Conservation (phyloP, 2,329 filamentous ascomycete genomes). For the Verticillium albo-atrum region DNA sequence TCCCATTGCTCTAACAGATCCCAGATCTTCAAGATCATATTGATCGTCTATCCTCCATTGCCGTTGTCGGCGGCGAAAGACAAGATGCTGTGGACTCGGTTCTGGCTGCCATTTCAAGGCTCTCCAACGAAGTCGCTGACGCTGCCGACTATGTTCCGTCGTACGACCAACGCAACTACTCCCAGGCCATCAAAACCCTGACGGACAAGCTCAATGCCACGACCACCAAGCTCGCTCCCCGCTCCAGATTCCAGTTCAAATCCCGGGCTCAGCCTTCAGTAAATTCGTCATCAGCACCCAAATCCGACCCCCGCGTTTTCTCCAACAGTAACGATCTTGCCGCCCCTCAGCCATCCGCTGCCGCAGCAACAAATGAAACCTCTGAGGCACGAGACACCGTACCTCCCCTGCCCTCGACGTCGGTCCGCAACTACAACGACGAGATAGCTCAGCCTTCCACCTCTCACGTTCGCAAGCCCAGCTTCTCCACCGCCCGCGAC, state of each 20-base stretch:
- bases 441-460: slow-evolving; percentile 40
- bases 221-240: slow-evolving; percentile 64
- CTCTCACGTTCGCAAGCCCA: slow-evolving; percentile 51
- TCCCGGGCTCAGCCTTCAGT: slow-evolving; percentile 13
- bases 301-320: slow-evolving; percentile 38
- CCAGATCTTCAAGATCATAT: slow-evolving; percentile 57
- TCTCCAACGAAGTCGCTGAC: slow-evolving; percentile 83
- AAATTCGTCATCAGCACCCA: slow-evolving; percentile 2
- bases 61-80: slow-evolving; percentile 65
- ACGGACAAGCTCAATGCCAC: slow-evolving; percentile 73
- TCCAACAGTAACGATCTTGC: slow-evolving; percentile 16
- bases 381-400: slow-evolving; percentile 27
- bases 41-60: slow-evolving; percentile 35
- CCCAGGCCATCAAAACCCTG: slow-evolving; percentile 73
- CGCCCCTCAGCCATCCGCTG: neutral
- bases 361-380: slow-evolving; percentile 2
- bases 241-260: slow-evolving; percentile 80
- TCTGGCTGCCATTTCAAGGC: slow-evolving; percentile 70
- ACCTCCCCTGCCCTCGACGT: slow-evolving; percentile 29
- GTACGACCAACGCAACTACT: slow-evolving; percentile 85
- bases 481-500: slow-evolving; percentile 57
- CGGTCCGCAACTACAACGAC: slow-evolving; percentile 50
- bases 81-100: slow-evolving; percentile 78
- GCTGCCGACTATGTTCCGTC: slow-evolving; percentile 76
- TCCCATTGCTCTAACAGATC: neutral